These are phyloP conservation scores for Ilex aquifolium DNA, from an alignment of 257 asterid species.

Conservation along the genomic window DNA sequence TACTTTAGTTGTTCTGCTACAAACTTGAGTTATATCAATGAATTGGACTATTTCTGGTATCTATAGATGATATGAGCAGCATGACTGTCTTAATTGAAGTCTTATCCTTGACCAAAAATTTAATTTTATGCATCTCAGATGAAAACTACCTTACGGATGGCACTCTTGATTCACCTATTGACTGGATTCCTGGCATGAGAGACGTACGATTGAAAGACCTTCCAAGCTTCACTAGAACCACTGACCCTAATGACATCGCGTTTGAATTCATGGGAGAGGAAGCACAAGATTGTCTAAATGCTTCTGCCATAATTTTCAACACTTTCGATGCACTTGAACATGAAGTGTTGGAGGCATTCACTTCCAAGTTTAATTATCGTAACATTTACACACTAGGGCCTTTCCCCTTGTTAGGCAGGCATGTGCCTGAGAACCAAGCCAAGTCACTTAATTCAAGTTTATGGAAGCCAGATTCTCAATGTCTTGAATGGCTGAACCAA, in stretches of 20 bases:
- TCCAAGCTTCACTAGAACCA: neutral
- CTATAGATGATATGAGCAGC: no score
- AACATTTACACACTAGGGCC: neutral
- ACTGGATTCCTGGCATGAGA: neutral
- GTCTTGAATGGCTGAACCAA: neutral
- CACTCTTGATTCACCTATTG: neutral
- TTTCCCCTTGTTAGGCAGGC: neutral
- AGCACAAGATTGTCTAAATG: neutral
- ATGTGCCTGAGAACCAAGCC: neutral
- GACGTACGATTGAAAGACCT: neutral
- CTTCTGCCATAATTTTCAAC: neutral
- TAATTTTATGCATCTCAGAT: neutral
- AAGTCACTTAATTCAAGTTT: neutral
- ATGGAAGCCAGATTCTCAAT: neutral
- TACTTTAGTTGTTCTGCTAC: no score
- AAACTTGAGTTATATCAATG: no score
- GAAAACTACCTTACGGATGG: neutral
- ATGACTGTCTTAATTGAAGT: no score
- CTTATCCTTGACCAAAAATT: neutral
- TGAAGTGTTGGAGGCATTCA: neutral
- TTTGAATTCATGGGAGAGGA: neutral
- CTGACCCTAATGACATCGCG: neutral
- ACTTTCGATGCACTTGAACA: neutral
- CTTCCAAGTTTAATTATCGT: neutral
- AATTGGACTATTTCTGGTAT: no score